These are phyloP conservation scores for Aspergillus pseudoviridinutans DNA, from an alignment of 2,329 filamentous ascomycete genomes.

Conservation along the genomic window DNA sequence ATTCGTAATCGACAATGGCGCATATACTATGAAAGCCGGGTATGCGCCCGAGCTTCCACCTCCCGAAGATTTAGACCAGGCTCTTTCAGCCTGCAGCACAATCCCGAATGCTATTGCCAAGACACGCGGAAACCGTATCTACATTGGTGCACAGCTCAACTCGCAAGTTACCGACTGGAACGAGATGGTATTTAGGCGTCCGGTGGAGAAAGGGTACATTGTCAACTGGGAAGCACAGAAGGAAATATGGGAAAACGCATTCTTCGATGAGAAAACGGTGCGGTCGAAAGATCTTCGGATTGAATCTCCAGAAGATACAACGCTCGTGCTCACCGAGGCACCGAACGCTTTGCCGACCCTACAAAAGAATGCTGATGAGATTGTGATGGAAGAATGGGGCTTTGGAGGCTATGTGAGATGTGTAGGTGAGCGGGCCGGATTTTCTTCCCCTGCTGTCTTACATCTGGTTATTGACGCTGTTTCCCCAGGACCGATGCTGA, in stretches of 20 bases:
- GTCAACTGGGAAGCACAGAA: constrained; percentile 97
- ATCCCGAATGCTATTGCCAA: constrained; percentile 89
- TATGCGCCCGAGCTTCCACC: constrained; percentile 51
- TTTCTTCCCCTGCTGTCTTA: neutral
- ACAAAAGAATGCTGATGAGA: constrained; percentile 89
- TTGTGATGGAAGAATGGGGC: constrained; percentile 95
- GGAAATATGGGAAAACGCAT: constrained; percentile 89
- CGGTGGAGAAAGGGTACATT: constrained; percentile 89
- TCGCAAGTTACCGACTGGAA: constrained; percentile 81
- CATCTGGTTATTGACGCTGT: neutral
- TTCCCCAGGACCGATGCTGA: constrained; percentile 63
- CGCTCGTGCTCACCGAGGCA: constrained; percentile 78
- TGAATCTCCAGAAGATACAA: constrained; percentile 70
- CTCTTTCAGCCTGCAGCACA: constrained; percentile 53
- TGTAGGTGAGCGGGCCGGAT: constrained; percentile 52
- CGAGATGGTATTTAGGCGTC: constrained; percentile 79
- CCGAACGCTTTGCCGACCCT: constrained; percentile 76
- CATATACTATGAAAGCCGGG: constrained; percentile 85
- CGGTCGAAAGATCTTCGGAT: constrained; percentile 43
- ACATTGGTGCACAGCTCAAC: constrained; percentile 70
- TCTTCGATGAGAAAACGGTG: constrained; percentile 67
- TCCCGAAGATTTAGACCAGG: constrained; percentile 38
- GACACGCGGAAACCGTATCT: constrained; percentile 72
- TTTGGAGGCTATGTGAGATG: constrained; percentile 82
- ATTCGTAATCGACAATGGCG: constrained; percentile 90